These are phyloP conservation scores for Backusella circina DNA, from an alignment of 192 early-diverging fungal species.

Conservation along the genomic window DNA sequence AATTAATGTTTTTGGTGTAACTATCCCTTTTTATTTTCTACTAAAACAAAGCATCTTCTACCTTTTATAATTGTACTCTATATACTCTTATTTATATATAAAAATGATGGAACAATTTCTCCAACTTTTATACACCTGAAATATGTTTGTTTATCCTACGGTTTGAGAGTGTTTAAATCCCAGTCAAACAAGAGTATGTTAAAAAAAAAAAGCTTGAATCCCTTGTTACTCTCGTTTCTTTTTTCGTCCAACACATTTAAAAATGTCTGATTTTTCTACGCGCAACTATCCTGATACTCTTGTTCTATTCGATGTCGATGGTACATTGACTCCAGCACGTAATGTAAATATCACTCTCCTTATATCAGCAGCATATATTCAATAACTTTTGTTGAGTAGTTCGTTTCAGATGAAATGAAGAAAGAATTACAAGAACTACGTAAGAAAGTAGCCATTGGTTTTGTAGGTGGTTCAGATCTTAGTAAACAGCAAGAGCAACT, in stretches of 20 bases:
- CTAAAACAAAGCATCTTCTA: too few species aligned
- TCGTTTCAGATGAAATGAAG: slow-evolving; percentile 73
- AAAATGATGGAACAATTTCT: too few species aligned
- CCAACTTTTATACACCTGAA: too few species aligned
- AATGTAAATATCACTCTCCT: slow-evolving; percentile 47
- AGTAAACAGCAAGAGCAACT: slow-evolving; percentile 94
- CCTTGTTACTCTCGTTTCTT: background rate
- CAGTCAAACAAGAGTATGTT: background rate
- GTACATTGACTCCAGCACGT: slow-evolving; percentile 93
- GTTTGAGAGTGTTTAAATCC: background rate
- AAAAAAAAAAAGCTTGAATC: background rate
- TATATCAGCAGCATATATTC: background rate
- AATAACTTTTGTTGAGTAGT: slow-evolving; percentile 39
- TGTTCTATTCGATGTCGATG: slow-evolving; percentile 93
- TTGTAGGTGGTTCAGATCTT: slow-evolving; percentile 95
- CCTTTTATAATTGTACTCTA: too few species aligned
- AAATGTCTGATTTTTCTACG: slow-evolving; percentile 38
- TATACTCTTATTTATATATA: too few species aligned
- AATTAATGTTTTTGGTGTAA: background rate
- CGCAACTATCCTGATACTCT: slow-evolving; percentile 77
- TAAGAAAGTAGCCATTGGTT: slow-evolving; percentile 89
- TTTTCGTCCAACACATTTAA: background rate
- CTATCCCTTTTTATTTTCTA: background rate
- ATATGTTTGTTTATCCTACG: background rate
- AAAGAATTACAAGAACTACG: slow-evolving; percentile 72